Conservation (phyloP, 2,329 filamentous ascomycete genomes). For the Parastagonospora avenae region DNA sequence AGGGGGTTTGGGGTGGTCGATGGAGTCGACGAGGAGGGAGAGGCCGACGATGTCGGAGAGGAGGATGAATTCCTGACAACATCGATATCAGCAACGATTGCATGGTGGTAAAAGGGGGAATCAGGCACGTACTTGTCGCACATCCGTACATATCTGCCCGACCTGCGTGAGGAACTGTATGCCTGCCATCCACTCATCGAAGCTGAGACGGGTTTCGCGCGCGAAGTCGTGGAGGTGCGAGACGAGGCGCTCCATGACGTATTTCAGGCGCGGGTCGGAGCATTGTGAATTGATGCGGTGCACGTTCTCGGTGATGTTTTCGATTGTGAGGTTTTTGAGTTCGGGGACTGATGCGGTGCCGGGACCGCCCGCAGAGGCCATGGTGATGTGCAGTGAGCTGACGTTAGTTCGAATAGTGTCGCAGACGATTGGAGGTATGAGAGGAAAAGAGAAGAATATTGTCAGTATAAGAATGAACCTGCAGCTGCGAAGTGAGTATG, state of each 20-base stretch:
- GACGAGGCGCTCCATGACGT: constrained; percentile 74
- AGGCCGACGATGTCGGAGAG: constrained; percentile 80
- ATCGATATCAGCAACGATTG: not conserved
- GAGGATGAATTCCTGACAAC: constrained; percentile 82
- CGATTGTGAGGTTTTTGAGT: constrained; percentile 71
- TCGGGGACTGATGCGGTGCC: constrained; percentile 13
- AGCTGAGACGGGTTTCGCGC: constrained; percentile 75
- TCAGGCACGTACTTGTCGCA: constrained; percentile 64
- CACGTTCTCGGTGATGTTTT: constrained; percentile 81
- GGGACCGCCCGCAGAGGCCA: constrained; percentile 3
- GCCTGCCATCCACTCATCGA: constrained; percentile 77
- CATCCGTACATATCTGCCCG: constrained; percentile 75
- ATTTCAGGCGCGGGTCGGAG: constrained; percentile 68
- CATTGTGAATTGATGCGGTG: constrained; percentile 75
- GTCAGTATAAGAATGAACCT: too few species aligned
- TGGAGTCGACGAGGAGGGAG: constrained; percentile 78
- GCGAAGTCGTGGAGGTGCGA: constrained; percentile 83
- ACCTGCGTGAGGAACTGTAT: constrained; percentile 73
- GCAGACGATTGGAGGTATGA: too few species aligned
- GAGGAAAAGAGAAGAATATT: too few species aligned
- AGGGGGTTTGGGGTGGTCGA: constrained; percentile 80
- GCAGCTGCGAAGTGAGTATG: too few species aligned
- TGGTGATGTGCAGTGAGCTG: not conserved
- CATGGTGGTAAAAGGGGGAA: not conserved
- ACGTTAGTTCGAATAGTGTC: not conserved